phyloP scores from a whole-genome alignment of 768 basidiomycete genomes.

The Mycena filopes region DNA sequence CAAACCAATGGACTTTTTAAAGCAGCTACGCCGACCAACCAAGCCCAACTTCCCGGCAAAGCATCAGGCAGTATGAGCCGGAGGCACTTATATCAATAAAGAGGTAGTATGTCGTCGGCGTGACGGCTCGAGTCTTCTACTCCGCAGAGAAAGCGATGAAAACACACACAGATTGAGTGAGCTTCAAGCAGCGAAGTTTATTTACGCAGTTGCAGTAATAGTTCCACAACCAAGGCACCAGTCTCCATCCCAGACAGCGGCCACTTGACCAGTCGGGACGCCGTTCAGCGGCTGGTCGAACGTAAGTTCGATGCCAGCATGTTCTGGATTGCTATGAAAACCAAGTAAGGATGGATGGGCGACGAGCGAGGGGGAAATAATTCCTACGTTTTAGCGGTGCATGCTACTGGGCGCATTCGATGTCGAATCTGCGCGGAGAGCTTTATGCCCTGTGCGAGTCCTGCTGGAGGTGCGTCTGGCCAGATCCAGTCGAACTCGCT shows the following conservation, averaged over 20 bases:
- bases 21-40: no score
- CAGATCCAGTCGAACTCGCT: slow-evolving; percentile 83
- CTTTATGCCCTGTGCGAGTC: slow-evolving; percentile 58
- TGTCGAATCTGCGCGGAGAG: slow-evolving; percentile 76
- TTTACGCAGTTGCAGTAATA: slow-evolving; percentile 57
- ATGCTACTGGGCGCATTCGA: slow-evolving; percentile 66
- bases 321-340: neutral
- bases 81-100: no score
- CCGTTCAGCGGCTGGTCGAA: slow-evolving; percentile 73
- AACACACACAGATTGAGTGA: no score
- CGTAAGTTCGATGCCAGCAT: slow-evolving; percentile 45
- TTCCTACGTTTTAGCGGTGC: slow-evolving; percentile 62
- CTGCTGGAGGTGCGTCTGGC: slow-evolving; percentile 63
- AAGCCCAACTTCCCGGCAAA: no score
- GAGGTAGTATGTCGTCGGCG: no score
- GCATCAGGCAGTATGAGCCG: no score
- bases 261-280: slow-evolving; percentile 84
- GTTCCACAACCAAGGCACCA: slow-evolving; percentile 89
- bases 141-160: no score
- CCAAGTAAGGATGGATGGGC: neutral
- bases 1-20: no score
- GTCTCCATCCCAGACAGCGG: slow-evolving; percentile 74
- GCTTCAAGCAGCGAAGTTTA: no score
- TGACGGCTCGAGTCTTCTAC: no score
- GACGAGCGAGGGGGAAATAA: neutral